Evolutionary conservation across 768 basidiomycete genomes (phyloP).

Genomic region (Leccinum variicolor): DNA sequence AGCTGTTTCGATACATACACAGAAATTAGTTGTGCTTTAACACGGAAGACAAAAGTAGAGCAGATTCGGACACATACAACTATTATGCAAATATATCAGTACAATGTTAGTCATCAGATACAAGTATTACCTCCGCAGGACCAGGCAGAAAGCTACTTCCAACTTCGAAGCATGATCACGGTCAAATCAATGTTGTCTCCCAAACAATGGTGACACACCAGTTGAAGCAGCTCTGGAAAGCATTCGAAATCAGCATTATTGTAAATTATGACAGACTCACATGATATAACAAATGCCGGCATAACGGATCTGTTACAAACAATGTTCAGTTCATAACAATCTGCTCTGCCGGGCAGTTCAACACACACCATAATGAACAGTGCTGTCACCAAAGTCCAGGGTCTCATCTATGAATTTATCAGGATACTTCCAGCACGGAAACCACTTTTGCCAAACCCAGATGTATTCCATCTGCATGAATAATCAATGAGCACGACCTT

Average conservation of each 20-base stretch:
- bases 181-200: background rate
- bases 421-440: background rate
- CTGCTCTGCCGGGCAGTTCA: background rate
- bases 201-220: background rate
- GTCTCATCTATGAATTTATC: background rate
- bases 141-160: background rate
- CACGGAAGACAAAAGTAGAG: background rate
- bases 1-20: background rate
- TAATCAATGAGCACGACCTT: background rate
- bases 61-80: background rate
- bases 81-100: background rate
- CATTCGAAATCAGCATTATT: background rate
- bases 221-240: background rate
- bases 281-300: slow-evolving; percentile 1
- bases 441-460: background rate
- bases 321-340: background rate
- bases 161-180: background rate
- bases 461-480: background rate
- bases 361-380: background rate
- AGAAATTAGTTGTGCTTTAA: too few relatives aligned
- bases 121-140: too few relatives aligned
- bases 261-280: background rate
- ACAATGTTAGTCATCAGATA: background rate
- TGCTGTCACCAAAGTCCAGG: background rate
- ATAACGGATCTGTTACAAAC: slow-evolving; percentile 13